Base-by-base conservation (phyloP, 2,329 filamentous ascomycete genomes). In the Penicillium sp. region DNA sequence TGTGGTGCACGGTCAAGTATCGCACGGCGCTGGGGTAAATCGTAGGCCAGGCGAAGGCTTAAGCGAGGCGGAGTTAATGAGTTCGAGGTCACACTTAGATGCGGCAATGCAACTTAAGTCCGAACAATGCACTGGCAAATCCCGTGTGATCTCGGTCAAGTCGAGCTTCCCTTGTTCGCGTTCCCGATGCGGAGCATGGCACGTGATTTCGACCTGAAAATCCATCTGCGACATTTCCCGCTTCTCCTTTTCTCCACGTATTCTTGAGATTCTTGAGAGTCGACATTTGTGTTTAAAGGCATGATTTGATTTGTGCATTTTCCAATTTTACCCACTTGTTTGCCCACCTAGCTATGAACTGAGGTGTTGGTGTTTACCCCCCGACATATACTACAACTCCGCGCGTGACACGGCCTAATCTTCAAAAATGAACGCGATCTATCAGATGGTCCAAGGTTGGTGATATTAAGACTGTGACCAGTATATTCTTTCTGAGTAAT, bases 381-480 rank as follows among this genome's bases (percentile, higher is more conserved):
- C 43, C 59, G 31, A 44, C 47, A n/a, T 38, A 57, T 44, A 51
- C 56, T 53, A 27, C 42, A 56, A 58, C 48, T 52, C 53, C 53
- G 58, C 56, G 59, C 58, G 52, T 62, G 59, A 63, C 62, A 49
- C 58, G 48, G 51, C 52, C 47, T 39, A 57, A 55, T 41, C 33
- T 43, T 33, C 65, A 65, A 49, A 55, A 45, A 75, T 75, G 73
- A 66, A 63, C 56, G 61, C 62, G 36, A 66, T 75, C 39, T 67
- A 70, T 45, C 68, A 65, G 21, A 73, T 68, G 70, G 66, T 74
- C 65, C 70, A 73, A 70, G 73, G 74, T 76, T 50, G 17, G 69
- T 69, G 19, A 38, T 8, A 42, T 58, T 36, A 50, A 60, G 48
- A 43, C 27, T 10, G 38, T 47, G n/a, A 15, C 2, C 19, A 9